Conservation (phyloP, 75 land plant genomes). For the Larix kaempferi region DNA sequence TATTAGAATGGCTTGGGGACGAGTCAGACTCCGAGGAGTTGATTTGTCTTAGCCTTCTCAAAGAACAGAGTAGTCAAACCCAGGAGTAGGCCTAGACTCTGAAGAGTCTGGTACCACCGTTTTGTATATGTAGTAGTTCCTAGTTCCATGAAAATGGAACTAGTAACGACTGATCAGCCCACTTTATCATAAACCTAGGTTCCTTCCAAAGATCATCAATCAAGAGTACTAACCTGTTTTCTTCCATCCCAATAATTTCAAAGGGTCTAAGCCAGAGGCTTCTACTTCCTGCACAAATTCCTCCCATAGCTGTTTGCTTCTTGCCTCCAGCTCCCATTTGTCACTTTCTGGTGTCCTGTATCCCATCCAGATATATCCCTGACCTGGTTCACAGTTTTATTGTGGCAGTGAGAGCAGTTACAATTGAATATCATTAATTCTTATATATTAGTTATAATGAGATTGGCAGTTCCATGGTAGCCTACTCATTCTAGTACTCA, state of each 20-base stretch:
- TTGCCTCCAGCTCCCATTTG: constrained; percentile 64
- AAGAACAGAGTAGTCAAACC: no score
- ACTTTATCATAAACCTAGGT: background rate
- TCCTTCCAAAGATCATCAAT: background rate
- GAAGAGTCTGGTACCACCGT: no score
- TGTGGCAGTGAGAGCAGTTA: background rate
- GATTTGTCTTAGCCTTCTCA: no score
- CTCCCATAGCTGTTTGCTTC: constrained; percentile 86
- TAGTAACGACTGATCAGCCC: no score
- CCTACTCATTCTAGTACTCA: no score
- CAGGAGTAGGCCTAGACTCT: no score
- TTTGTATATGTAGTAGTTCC: no score
- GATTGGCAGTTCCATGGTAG: no score
- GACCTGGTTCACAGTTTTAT: constrained; percentile 42
- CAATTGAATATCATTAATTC: background rate
- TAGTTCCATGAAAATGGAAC: no score
- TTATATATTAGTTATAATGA: no score
- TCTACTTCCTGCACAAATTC: constrained; percentile 42
- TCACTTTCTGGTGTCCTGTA: constrained; percentile 67
- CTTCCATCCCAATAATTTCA: constrained; percentile 69
- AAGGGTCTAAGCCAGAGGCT: constrained; percentile 59
- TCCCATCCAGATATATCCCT: constrained; percentile 95
- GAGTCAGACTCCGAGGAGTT: no score
- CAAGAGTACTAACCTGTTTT: constrained; percentile 65
- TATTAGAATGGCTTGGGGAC: no score